Conservation (phyloP, 805 yeast genomes). For the Lipomyces chichibuensis region DNA sequence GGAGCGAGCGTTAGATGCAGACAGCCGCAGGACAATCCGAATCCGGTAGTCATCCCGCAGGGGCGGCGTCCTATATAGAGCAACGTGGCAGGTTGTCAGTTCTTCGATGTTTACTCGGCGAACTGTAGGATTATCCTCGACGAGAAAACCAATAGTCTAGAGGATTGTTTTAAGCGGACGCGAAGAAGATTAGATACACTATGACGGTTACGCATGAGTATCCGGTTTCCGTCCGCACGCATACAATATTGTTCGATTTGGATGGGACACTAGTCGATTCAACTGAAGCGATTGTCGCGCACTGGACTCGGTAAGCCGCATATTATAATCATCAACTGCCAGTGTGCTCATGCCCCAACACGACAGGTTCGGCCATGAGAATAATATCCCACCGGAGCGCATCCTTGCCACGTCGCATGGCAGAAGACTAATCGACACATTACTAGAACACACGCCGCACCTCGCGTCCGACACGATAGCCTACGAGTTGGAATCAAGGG, state of each 20-base stretch:
- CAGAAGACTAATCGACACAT: slow-evolving; percentile 77
- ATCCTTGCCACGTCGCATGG: slow-evolving; percentile 80
- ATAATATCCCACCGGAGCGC: slow-evolving; percentile 68
- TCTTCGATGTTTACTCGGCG: too few species aligned
- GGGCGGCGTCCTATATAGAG: too few species aligned
- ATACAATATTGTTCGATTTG: slow-evolving; percentile 65
- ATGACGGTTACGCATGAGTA: not conserved
- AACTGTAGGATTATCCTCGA: too few species aligned
- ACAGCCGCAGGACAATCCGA: too few species aligned
- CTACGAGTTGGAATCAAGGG: slow-evolving; percentile 66
- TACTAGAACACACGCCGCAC: slow-evolving; percentile 73
- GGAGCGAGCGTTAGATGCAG: too few species aligned
- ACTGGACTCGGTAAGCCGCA: slow-evolving; percentile 57
- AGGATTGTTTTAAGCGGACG: too few species aligned
- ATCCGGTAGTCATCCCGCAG: too few species aligned
- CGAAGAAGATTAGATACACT: too few species aligned
- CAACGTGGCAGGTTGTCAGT: too few species aligned
- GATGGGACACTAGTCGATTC: slow-evolving; percentile 88
- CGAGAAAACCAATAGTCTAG: too few species aligned
- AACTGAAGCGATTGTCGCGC: slow-evolving; percentile 77
- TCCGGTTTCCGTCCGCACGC: not conserved
- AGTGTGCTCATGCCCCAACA: too few species aligned
- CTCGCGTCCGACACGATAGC: slow-evolving; percentile 68
- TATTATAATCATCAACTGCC: too few species aligned
- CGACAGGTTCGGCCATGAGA: slow-evolving; percentile 57